Conservation (phyloP, 495 filamentous ascomycete species). For the Staphylotrichum longicolle region DNA sequence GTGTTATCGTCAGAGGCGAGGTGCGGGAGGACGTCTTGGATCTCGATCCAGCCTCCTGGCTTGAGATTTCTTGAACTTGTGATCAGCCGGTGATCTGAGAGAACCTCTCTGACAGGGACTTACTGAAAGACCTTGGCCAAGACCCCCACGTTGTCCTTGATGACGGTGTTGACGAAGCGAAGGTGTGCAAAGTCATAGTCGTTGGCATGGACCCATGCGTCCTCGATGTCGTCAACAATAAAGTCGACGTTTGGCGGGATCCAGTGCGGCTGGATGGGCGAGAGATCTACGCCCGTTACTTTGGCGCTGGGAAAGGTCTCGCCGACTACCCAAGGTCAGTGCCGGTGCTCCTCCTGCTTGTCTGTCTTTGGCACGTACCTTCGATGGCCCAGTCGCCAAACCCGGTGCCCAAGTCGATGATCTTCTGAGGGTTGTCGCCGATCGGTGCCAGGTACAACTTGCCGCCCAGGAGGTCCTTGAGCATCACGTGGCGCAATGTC, state of each 20-base stretch:
- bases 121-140: constrained; percentile 37
- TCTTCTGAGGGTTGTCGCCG: constrained; percentile 51
- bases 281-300: constrained; percentile 64
- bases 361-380: constrained; percentile 38
- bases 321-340: constrained; percentile 38
- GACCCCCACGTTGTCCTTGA: constrained; percentile 47
- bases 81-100: neutral
- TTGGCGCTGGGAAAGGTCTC: constrained; percentile 55
- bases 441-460: constrained; percentile 61
- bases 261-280: constrained; percentile 58
- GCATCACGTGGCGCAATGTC: constrained; percentile 57
- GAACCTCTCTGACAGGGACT: constrained; percentile 1
- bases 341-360: constrained; percentile 10
- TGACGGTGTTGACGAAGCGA: constrained; percentile 41
- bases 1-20: constrained; percentile 54
- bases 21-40: constrained; percentile 54
- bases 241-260: constrained; percentile 58
- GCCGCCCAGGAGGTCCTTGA: constrained; percentile 57
- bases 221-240: constrained; percentile 60
- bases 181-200: constrained; percentile 56
- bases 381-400: constrained; percentile 63
- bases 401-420: constrained; percentile 69
- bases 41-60: constrained; percentile 64
- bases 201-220: constrained; percentile 49
- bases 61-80: constrained; percentile 48